Base-by-base conservation (phyloP, 345 rosid species). In the Turritis glabra region DNA sequence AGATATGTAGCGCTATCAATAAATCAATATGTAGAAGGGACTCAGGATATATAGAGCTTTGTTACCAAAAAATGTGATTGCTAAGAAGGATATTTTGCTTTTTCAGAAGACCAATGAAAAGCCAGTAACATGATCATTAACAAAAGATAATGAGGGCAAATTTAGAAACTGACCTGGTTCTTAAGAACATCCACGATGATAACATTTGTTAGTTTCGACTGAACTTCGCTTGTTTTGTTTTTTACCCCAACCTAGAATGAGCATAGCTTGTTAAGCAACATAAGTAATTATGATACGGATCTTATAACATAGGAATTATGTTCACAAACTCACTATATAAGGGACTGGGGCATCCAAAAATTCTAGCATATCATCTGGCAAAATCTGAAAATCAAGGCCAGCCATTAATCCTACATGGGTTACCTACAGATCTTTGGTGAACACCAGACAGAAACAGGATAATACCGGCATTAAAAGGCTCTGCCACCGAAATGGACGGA, bases 271-370 rank as follows among this genome's bases (percentile, higher is more conserved):
- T 69, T 22, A 73, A 58, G 59, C 55, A 32, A 47, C 72, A 55
- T 13, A 52, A 12, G 15, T 7, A 59, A 25, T 0, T 23, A 27
- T 38, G 56, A 58, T 25, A 35, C 8, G 17, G 59, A 70, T 64
- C 18, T 46, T 64, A 62, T 4, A 15, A 38, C 21, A 3, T 8
- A 71, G 5, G 47, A 65, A 47, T 15, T 30, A 67, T 50, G 19
- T 41, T 60, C 27, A 59, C 18, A 60, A 52, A 87, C 97, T 94
- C 78, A 94, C 97, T 57, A 90, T 75, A 75, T 94, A 94, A 60
- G 98, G 98, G 69, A 91, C 97, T 23, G 98, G 97, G 22, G 96
- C 98, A 80, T 94, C 98, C 85, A 91, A 82, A 82, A 90, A 91
- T 72, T 94, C 98, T 73, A 91, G 80, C 97, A 91, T 94, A 81